Evolutionary conservation across 2,329 filamentous ascomycete species (phyloP), one percentile per base, ranked within the genome.

Genomic region (Aspergillus novoparasiticus): DNA sequence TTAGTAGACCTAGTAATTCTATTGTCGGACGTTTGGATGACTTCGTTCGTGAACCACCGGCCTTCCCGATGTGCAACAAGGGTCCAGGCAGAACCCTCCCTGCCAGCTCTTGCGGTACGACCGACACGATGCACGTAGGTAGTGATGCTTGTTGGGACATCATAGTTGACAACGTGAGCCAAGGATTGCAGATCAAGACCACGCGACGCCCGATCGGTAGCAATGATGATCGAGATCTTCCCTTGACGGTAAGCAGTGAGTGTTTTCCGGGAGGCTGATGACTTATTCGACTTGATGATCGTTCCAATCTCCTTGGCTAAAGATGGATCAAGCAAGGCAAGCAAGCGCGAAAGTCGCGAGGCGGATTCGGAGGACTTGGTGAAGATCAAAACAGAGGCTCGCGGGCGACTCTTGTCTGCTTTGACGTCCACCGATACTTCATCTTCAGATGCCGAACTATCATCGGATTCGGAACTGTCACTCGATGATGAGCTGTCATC

Each of bases 91-190:
- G 88, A 84, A 1, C 94, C 94, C 1, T 80, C 69, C 60, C 88
- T 87, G 1, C 91, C 93, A 0, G 92, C 95, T 75, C 94, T 86
- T 0, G 94, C 94, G 0, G 94, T 97, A 61, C 95, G 88, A 43
- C 95, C 94, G 1, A 97, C 93, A 46, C 95, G 90, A 76, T 98
- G 95, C 5, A 98, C 89, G 71, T 98, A 98, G 28, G 89, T 90
- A 6, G 90, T 90, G 39, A 93, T 82, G 72, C 90, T 94, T 5
- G 88, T 85, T 0, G 94, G 94, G 58, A 97, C 85, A 75, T 97
- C 94, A 81, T 98, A 98, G 80, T 97, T 97, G 78, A 98, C 83
- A 54, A 98, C 93, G 73, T 96, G 91, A 41, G 89, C 88, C 54
- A 98, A 85, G 54, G 87, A 85, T 0, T 88, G 87, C 14, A 97